Conservation (phyloP, 306 rosid genomes). For the Glycine tomentella region DNA sequence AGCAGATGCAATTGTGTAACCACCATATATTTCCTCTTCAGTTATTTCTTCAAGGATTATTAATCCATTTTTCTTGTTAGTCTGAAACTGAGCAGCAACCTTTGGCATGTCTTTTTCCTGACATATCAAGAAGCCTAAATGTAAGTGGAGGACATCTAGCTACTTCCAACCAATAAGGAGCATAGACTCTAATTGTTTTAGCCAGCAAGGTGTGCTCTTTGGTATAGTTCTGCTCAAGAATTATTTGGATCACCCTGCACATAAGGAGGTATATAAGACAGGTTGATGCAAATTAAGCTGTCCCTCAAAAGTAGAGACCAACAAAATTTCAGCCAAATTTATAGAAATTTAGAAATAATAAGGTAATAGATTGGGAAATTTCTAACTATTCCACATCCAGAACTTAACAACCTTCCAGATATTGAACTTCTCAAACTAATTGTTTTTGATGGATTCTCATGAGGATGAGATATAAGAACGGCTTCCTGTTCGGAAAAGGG, state of each 20-base stretch:
- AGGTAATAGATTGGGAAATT: constrained; percentile 26
- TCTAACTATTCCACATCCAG: constrained; percentile 32
- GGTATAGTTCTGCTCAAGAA: constrained; percentile 79
- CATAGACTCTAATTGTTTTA: constrained; percentile 77
- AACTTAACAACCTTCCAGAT: constrained; percentile 84
- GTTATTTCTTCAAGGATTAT: constrained; percentile 77
- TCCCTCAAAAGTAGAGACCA: constrained; percentile 26
- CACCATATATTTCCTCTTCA: constrained; percentile 84
- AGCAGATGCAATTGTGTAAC: constrained; percentile 84
- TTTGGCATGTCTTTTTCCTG: constrained; percentile 65
- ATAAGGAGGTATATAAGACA: constrained; percentile 47
- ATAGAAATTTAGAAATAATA: neutral
- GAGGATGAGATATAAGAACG: constrained; percentile 85
- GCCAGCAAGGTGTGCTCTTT: constrained; percentile 68
- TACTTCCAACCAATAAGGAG: constrained; percentile 88
- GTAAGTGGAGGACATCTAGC: constrained; percentile 90
- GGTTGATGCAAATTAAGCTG: constrained; percentile 44
- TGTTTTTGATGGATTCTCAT: constrained; percentile 72
- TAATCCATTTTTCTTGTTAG: constrained; percentile 59
- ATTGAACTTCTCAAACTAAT: constrained; percentile 87
- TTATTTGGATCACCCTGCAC: constrained; percentile 89
- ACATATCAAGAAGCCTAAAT: constrained; percentile 70
- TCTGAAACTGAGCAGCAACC: constrained; percentile 57
- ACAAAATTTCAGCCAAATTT: constrained; percentile 33
- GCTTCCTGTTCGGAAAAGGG: constrained; percentile 72